Percentiles rank a stretch among this genome's conserved stretches.
These are phyloP conservation scores for Fusarium ambrosium DNA, from an alignment of 2,329 filamentous ascomycete species.

Conservation along the genomic window DNA sequence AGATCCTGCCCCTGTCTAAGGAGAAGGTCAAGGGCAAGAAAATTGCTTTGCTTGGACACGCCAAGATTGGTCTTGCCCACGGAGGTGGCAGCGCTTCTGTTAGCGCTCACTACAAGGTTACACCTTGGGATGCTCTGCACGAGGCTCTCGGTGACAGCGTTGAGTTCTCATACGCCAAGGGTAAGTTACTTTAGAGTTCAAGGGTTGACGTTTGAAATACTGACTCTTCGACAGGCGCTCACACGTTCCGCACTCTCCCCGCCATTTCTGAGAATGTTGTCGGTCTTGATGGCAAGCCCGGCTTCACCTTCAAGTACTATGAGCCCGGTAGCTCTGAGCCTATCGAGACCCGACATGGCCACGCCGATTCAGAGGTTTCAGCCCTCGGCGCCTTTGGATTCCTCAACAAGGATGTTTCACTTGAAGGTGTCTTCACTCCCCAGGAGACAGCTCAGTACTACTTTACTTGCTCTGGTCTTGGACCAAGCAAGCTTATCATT, in stretches of 20 bases:
- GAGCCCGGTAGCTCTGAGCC: slow-evolving; percentile 46
- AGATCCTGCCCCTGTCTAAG: slow-evolving; percentile 67
- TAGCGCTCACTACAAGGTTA: slow-evolving; percentile 53
- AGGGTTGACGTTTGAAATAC: not conserved
- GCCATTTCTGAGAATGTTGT: slow-evolving; percentile 45
- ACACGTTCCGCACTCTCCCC: slow-evolving; percentile 46
- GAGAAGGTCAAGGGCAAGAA: slow-evolving; percentile 50
- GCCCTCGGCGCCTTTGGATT: slow-evolving; percentile 40
- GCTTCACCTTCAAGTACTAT: slow-evolving; percentile 50
- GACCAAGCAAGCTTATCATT: slow-evolving; percentile 49
- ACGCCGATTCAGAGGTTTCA: slow-evolving; percentile 45
- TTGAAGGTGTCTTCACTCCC: slow-evolving; percentile 51
- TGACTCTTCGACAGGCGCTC: slow-evolving; percentile 35
- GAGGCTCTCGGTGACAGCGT: slow-evolving; percentile 45
- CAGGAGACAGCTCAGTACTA: slow-evolving; percentile 50
- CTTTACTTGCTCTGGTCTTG: slow-evolving; percentile 50
- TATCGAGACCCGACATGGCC: slow-evolving; percentile 42
- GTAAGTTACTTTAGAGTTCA: slow-evolving; percentile 20
- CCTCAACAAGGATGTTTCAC: slow-evolving; percentile 46
- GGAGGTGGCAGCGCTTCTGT: slow-evolving; percentile 56
- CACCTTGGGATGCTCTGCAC: slow-evolving; percentile 51
- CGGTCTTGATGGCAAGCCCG: slow-evolving; percentile 50
- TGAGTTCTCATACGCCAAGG: slow-evolving; percentile 49
- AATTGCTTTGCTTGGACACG: slow-evolving; percentile 52
- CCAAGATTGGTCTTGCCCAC: slow-evolving; percentile 52